Evolutionary conservation across 805 yeast genomes (phyloP), one percentile per base, ranked within the genome.

Genomic region (Isabelozyma gotoi): DNA sequence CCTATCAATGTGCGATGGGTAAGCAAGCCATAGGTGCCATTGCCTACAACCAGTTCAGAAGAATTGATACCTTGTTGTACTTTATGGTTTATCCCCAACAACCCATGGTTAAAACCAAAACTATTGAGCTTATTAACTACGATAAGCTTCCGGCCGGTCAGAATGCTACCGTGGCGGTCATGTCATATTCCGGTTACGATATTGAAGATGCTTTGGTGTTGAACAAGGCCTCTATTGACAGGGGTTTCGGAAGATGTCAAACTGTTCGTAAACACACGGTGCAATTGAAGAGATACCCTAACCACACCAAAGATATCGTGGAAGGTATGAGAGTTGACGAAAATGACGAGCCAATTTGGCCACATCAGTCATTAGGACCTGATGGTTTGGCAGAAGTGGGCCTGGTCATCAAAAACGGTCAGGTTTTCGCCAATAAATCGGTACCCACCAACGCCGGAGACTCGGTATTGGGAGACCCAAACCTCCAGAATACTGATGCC

Each of bases 1-100:
- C 96, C 4, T 88, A 88, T 68, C 96, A 88, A 67, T 88, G 95
- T 77, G 96, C 96, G 61, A 88, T 88, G 96, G 96, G 96, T 82
- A 89, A 89, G 69, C 99, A 94, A 72, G 99, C 99, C n/a, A 92
- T 94, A 66, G 99, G 99, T 54, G 98, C 98, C 2, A 94, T 94
- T 67, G 97, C 96, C 8, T 94, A 94, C 64, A 94, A 94, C 65
- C 99, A 94, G 68, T 88, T 94, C 71, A 80, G 89, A 61, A 84
- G 99, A 65, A 92, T 94, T 52, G 99, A 94, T 60, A 94, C 99
- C 1, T 69, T 94, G 59, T 73, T 94, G 51, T 94, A 94, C 60
- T 74, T 94, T 51, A 88, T 94, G 96, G 96, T 90, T n/a, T 94
- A 94, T 61, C 99, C 99, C 4, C 98, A 94, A 68, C 98, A 94